Base-by-base conservation (phyloP, 768 basidiomycete species). In the Kwoniella bestiolae region DNA sequence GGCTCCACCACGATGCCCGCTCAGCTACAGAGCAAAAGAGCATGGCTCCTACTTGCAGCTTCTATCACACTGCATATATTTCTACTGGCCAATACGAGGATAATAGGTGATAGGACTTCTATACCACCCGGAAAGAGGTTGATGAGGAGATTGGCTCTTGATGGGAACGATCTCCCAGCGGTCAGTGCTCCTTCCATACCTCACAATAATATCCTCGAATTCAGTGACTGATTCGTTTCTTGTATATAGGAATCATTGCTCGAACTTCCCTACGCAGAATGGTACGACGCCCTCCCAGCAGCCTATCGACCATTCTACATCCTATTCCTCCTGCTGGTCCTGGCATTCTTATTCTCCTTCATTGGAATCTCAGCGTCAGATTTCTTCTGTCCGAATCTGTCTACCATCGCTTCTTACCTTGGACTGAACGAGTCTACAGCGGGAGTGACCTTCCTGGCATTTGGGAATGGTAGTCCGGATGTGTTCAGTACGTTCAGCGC, bases 401-500 rank as follows among this genome's bases (percentile, higher is more conserved):
- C 91, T 0, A 92, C 94, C 1, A 90, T 97, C 32, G 88, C 95
- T 0, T 86, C 89, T 55, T 83, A 91, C 3, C 86, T 99, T 3
- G 91, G 93, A 0, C 82, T 99, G 44, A 91, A 91, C 73, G 94
- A 99, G 78, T 91, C 91, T 60, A 88, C 97, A 16, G 94, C 96
- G 0, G 96, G 96, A 0, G 94, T 98, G 25, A 99, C 96, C 0
- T 91, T 99, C 72, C 85, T 99, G 29, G 96, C 96, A 0, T 94
- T 97, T 77, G 95, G 95, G 44, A 98, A 98, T 77, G 95, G 94
- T 31, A 94, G 92, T 74, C 95, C 95, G 0, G 95, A 97, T 79
- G 86, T 98, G 3, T 98, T 97, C 80, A 90, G 92, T 5, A 99
- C 96, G 0, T 96, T 95, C 79, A 91, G 92, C 1, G 91, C 95